Conservation (phyloP, 1,284 basidiomycete genomes). For the Cryptococcus sp. region DNA sequence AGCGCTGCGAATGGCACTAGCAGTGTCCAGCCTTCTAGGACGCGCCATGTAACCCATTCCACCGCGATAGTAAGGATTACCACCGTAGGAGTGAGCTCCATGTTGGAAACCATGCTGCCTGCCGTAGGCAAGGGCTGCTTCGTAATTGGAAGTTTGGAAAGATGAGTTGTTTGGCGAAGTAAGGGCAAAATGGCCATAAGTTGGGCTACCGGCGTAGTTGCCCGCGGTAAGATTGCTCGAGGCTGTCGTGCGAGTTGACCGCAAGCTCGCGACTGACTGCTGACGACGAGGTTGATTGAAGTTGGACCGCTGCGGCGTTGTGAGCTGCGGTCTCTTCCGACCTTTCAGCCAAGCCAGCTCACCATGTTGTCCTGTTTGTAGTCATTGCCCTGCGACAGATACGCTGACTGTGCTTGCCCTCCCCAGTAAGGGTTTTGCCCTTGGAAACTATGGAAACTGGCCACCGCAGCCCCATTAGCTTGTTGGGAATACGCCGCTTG, state of each 20-base stretch:
- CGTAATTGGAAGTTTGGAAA: neutral
- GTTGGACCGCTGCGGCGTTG: neutral
- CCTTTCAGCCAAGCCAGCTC: neutral
- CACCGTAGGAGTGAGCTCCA: too few relatives aligned
- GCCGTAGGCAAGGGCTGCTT: neutral
- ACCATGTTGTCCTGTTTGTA: conserved; percentile 13
- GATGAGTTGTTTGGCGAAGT: neutral
- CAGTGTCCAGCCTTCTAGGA: conserved; percentile 18
- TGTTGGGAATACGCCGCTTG: neutral
- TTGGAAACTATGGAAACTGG: conserved; percentile 7
- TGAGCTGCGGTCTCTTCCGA: neutral
- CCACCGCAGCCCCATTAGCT: neutral
- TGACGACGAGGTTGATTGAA: neutral
- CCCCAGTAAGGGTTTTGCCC: conserved; percentile 13
- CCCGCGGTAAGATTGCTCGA: too few relatives aligned
- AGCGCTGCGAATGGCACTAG: conserved; percentile 8
- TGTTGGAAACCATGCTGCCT: conserved; percentile 19
- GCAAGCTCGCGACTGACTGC: neutral
- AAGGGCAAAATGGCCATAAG: neutral
- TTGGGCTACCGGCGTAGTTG: neutral
- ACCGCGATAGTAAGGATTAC: conserved; percentile 40
- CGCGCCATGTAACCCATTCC: conserved; percentile 6
- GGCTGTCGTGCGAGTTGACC: neutral
- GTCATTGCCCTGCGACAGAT: conserved; percentile 6
- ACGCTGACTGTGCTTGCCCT: conserved; percentile 5